Conservation (phyloP, 768 basidiomycete species). For the Galerina marginata region DNA sequence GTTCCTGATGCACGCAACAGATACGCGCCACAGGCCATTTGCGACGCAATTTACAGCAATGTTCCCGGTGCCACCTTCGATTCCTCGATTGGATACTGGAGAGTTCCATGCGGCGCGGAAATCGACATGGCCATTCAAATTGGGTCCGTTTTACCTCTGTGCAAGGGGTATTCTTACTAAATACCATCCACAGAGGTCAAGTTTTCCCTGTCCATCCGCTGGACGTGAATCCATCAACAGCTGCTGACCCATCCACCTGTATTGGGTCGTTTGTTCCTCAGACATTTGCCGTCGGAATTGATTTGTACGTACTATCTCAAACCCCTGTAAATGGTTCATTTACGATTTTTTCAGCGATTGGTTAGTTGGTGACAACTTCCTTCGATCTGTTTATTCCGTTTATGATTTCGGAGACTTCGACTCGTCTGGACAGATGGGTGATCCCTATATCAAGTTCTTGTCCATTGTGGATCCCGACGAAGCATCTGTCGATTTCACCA, state of each 20-base stretch:
- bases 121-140: constrained; percentile 83
- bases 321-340: constrained; percentile 4
- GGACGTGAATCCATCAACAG: constrained; percentile 62
- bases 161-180: constrained; percentile 3
- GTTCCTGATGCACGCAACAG: constrained; percentile 38
- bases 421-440: constrained; percentile 64
- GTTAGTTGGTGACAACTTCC: constrained; percentile 82
- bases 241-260: constrained; percentile 55
- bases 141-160: constrained; percentile 49
- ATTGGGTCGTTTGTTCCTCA: constrained; percentile 80
- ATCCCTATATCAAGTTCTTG: constrained; percentile 80
- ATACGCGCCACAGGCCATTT: constrained; percentile 70
- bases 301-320: constrained; percentile 59
- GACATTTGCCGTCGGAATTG: constrained; percentile 57
- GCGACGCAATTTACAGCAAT: constrained; percentile 70
- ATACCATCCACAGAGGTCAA: constrained; percentile 55
- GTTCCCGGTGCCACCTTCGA: constrained; percentile 69
- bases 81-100: constrained; percentile 61
- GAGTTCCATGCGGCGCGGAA: constrained; percentile 74
- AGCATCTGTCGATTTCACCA: constrained; percentile 75
- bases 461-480: constrained; percentile 69
- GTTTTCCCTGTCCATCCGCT: constrained; percentile 82
- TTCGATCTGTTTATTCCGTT: constrained; percentile 81
- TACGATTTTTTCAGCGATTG: constrained; percentile 62
- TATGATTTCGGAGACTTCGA: constrained; percentile 88